Conservation (phyloP, 495 filamentous ascomycete genomes). For the Cercophora newfieldiana region DNA sequence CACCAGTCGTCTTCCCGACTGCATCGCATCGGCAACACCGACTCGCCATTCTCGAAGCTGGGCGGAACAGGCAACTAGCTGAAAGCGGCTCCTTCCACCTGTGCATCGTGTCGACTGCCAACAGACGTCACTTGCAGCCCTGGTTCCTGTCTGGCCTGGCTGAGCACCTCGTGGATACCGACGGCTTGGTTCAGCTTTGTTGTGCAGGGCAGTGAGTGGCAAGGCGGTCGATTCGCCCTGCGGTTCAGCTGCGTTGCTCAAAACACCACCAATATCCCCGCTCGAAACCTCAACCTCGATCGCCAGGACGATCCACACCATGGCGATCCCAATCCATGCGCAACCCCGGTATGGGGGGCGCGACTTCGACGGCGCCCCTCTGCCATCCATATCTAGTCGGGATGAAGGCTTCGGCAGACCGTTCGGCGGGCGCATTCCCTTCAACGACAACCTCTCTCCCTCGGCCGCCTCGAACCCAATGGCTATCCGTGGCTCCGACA, state of each 20-base stretch:
- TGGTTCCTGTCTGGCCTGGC: background rate
- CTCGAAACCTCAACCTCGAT: background rate
- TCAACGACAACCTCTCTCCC: conserved; percentile 32
- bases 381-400: conserved; percentile 35
- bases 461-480: conserved; percentile 37
- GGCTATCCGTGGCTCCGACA: conserved; percentile 33
- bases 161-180: background rate
- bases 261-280: background rate
- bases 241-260: conserved; percentile 12
- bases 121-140: conserved; percentile 3
- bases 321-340: conserved; percentile 34
- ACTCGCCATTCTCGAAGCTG: background rate
- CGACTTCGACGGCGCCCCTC: conserved; percentile 23
- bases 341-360: conserved; percentile 23
- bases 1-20: background rate
- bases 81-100: background rate
- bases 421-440: conserved; percentile 25
- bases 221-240: conserved; percentile 19
- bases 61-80: conserved; percentile 1
- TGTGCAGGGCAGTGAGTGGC: conserved; percentile 9
- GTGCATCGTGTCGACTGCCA: background rate
- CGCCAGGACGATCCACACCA: conserved; percentile 9
- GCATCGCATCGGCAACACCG: conserved; percentile 17
- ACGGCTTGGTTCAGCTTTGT: conserved; percentile 6
- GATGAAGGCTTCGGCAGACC: conserved; percentile 19